These are phyloP conservation scores for Cadophora luteo-olivacea DNA, from an alignment of 2,329 filamentous ascomycete species.

Conservation along the genomic window DNA sequence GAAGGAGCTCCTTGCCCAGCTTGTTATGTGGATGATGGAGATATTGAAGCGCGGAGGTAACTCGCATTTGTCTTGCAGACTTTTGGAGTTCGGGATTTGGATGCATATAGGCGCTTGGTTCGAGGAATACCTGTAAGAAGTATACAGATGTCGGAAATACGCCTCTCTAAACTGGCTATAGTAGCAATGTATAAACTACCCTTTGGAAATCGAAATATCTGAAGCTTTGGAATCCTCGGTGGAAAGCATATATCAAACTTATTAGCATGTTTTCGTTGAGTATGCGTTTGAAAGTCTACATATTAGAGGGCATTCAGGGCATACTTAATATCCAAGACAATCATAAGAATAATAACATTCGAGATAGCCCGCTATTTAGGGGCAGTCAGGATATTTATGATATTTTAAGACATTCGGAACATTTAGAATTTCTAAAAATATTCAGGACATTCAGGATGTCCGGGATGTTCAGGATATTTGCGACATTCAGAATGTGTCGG, in stretches of 20 bases:
- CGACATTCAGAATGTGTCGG: no score
- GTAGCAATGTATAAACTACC: not conserved
- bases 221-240: not conserved
- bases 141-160: slow-evolving; percentile 20
- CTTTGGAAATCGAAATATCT: no score
- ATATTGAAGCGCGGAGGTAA: slow-evolving; percentile 14
- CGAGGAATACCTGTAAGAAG: not conserved
- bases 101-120: slow-evolving; percentile 5
- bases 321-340: no score
- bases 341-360: no score
- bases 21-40: slow-evolving; percentile 31
- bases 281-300: no score
- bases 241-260: no score
- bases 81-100: slow-evolving; percentile 5
- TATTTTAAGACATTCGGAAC: not conserved
- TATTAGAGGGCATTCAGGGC: no score
- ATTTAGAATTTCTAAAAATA: not conserved
- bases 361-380: no score
- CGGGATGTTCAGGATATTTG: no score
- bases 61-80: not conserved
- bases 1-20: slow-evolving; percentile 43
- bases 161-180: slow-evolving; percentile 19
- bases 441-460: no score
- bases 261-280: no score
- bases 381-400: no score